Base-by-base conservation (phyloP, 2,329 filamentous ascomycete genomes). In the Aspergillus puulaauensis region DNA sequence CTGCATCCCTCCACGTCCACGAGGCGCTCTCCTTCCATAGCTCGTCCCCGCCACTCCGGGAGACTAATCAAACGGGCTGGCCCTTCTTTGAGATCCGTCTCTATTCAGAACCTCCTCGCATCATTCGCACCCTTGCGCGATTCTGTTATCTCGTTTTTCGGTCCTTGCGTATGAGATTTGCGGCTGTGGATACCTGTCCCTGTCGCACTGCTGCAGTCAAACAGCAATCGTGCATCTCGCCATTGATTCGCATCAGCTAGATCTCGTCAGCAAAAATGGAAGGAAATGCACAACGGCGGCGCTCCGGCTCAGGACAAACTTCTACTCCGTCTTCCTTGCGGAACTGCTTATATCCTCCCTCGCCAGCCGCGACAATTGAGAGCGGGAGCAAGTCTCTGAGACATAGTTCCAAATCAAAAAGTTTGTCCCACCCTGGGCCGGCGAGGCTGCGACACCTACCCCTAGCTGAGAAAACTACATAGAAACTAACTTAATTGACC, bases 191-290 rank as follows among this genome's bases (percentile, higher is more conserved):
- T 61, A 57, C 61, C 55, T 60, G 54, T 52, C 54, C 53, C 58
- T 56, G 60, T 59, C 60, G 54, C 54, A 24, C 56, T 56, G 49
- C 57, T 61, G 60, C 61, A 57, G 49, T 59, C 59, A 60, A 64
- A 54, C 59, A 60, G 60, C 61, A 60, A 62, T 66, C 59, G 56
- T 57, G 49, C 64, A 31, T 65, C 64, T 65, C 64, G 61, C 66
- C 64, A 66, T 66, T 60, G 48, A 68, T 68, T 67, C 64, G 60
- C 55, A 64, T 58, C 54, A 52, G 52, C 23, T 61, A 62, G 64
- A 59, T 37, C n/a, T 55, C 48, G 46, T 47, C 56, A 60, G 51
- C 52, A 55, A 63, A 53, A 31, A 72, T 70, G 68, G 66, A 72
- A 41, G 60, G 50, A 45, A 67, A 64, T 60, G 54, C 58, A 47